phyloP scores from a whole-genome alignment of 1,139 yeast genomes.

The Pneumocystis sp. region DNA sequence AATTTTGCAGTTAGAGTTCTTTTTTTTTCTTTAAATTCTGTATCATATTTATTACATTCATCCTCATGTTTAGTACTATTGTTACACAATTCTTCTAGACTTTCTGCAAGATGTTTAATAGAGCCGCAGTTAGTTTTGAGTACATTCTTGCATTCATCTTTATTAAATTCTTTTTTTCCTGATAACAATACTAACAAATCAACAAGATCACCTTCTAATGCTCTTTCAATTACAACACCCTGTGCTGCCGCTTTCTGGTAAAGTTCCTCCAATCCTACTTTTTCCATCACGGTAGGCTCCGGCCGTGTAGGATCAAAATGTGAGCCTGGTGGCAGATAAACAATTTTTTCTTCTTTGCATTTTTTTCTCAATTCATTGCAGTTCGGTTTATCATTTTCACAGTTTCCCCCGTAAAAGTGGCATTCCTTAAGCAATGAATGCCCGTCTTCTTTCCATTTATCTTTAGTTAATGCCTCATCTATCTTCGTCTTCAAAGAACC shows the following conservation, averaged over 20 bases:
- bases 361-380: background rate
- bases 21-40: background rate
- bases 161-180: background rate
- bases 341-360: background rate
- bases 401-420: background rate
- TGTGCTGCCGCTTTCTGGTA: background rate
- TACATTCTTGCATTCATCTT: background rate
- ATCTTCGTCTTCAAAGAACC: background rate
- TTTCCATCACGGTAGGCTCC: background rate
- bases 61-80: background rate
- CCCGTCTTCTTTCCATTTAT: too few relatives aligned
- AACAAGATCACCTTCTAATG: background rate
- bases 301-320: background rate
- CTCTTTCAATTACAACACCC: background rate
- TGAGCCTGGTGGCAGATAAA: background rate
- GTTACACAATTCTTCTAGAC: background rate
- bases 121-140: background rate
- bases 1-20: background rate
- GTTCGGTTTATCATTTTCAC: background rate
- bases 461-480: background rate
- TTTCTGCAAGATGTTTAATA: background rate
- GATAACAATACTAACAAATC: background rate
- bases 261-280: background rate
- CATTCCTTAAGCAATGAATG: background rate
- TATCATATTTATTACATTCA: too few relatives aligned